A percentile compares a stretch with the other conserved stretches of the same genome.
Evolutionary conservation across 176 grass and related monocot species (phyloP).

Genomic region (Eremochloa ophiuroides): DNA sequence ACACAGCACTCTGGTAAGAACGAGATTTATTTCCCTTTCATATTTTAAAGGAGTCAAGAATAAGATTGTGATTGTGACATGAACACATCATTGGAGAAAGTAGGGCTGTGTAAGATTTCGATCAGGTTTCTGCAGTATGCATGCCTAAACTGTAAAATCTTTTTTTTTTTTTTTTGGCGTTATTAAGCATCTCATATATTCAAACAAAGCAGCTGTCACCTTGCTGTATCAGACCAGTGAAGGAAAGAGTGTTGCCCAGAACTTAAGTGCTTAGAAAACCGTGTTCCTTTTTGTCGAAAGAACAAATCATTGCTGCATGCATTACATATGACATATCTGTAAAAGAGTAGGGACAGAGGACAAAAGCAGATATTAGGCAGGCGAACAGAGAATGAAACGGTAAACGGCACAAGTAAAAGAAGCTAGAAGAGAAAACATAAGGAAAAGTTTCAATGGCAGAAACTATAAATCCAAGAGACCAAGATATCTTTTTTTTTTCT

Average conservation of each 20-base stretch:
- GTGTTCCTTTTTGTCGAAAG: slow-evolving; percentile 92
- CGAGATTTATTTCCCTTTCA: background rate
- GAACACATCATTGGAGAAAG: slow-evolving; percentile 9
- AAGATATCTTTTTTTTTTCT: no score
- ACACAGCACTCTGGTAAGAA: slow-evolving; percentile 7
- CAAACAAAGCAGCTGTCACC: slow-evolving; percentile 55
- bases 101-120: background rate
- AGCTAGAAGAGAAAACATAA: slow-evolving; percentile 14
- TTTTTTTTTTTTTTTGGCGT: background rate
- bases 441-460: background rate
- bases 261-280: slow-evolving; percentile 62
- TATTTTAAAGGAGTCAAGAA: background rate
- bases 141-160: background rate
- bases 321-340: slow-evolving; percentile 95
- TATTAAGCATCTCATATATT: slow-evolving; percentile 23
- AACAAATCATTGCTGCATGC: slow-evolving; percentile 80
- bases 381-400: background rate
- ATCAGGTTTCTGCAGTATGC: slow-evolving; percentile 15
- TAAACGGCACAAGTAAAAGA: slow-evolving; percentile 7
- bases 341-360: slow-evolving; percentile 34
- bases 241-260: slow-evolving; percentile 88
- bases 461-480: slow-evolving; percentile 9
- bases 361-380: slow-evolving; percentile 17
- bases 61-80: background rate
- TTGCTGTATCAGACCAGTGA: slow-evolving; percentile 83